Conservation (phyloP, 306 rosid species). For the Vigna radiata region DNA sequence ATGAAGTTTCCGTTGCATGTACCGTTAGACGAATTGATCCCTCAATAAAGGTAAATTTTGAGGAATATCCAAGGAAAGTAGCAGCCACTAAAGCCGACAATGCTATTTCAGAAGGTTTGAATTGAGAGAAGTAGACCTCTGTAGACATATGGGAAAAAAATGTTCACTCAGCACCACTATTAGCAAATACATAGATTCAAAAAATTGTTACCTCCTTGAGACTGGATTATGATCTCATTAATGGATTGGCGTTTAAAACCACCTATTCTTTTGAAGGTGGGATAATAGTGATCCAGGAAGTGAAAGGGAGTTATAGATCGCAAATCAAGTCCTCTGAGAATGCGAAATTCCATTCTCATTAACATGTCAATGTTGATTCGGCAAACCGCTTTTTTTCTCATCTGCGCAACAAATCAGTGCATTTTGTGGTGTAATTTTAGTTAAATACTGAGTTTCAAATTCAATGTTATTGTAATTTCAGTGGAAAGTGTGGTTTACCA, state of each 20-base stretch:
- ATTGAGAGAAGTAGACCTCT: neutral
- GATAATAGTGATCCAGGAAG: conserved; percentile 37
- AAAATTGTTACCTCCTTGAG: conserved; percentile 40
- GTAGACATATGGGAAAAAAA: neutral
- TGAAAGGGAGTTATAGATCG: conserved; percentile 32
- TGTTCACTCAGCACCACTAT: neutral
- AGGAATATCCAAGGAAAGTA: neutral
- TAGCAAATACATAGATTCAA: neutral
- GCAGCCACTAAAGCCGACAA: conserved; percentile 34
- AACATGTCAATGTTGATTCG: neutral
- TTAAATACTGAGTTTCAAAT: neutral
- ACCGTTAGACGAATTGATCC: neutral
- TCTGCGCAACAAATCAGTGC: conserved; percentile 23
- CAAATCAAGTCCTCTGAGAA: conserved; percentile 20
- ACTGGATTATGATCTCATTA: conserved; percentile 40
- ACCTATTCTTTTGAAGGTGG: neutral
- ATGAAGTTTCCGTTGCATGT: neutral
- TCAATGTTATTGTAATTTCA: neutral
- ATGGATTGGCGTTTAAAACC: conserved; percentile 40
- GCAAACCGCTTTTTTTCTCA: neutral
- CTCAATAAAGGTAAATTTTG: no score
- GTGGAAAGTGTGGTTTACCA: conserved; percentile 17
- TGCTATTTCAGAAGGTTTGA: conserved; percentile 36
- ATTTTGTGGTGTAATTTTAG: neutral
- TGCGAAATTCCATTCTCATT: neutral